Conservation (phyloP, 75 land plant species). For the Picea glauca region DNA sequence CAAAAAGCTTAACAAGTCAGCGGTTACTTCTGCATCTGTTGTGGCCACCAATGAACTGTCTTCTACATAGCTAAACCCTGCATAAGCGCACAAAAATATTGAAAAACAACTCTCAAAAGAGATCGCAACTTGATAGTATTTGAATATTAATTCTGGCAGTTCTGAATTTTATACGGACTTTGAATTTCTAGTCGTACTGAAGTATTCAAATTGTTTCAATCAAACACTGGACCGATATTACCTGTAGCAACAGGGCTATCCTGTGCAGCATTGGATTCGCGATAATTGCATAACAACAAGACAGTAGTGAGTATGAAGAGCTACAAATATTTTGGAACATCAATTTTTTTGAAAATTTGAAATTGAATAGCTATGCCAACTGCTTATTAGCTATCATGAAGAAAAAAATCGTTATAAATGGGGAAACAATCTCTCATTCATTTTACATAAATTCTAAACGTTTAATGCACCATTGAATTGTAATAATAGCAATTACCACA, state of each 20-base stretch:
- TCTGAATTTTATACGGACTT: no score
- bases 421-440: neutral
- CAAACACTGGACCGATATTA: neutral
- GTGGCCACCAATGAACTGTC: slow-evolving; percentile 37
- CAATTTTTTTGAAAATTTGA: neutral
- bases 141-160: neutral
- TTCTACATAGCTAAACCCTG: slow-evolving; percentile 74
- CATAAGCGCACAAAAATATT: neutral
- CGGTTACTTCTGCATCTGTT: slow-evolving; percentile 64
- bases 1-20: slow-evolving; percentile 58
- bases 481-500: slow-evolving; percentile 40
- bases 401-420: no score
- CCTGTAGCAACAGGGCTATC: slow-evolving; percentile 90
- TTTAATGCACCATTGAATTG: neutral
- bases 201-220: neutral
- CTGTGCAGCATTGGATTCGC: slow-evolving; percentile 21
- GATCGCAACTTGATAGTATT: neutral
- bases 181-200: neutral
- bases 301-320: neutral
- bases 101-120: neutral
- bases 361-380: neutral
- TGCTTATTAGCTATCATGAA: neutral
- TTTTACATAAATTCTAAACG: neutral
- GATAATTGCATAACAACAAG: neutral
- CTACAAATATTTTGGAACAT: neutral